Evolutionary conservation across 441 rosid genomes (phyloP).

Genomic region (Brassica balearica): DNA sequence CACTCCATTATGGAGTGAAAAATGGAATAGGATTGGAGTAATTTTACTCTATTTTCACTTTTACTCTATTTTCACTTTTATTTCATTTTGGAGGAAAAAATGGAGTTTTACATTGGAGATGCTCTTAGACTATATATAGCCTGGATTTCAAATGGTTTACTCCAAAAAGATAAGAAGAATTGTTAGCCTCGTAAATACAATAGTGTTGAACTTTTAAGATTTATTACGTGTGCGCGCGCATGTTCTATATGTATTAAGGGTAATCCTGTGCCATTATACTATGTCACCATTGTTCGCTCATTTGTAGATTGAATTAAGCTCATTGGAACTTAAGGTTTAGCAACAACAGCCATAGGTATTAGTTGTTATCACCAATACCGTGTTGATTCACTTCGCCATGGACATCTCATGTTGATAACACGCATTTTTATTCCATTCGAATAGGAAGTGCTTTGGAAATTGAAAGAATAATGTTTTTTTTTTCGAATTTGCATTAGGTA

Average conservation of each 20-base stretch:
- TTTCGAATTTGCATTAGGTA: background rate
- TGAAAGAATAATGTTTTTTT: background rate
- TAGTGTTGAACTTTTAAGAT: background rate
- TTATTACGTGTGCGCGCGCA: background rate
- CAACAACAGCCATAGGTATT: constrained; percentile 12
- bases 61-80: too few species aligned
- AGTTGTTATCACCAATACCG: constrained; percentile 35
- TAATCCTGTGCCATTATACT: background rate
- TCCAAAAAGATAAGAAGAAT: background rate
- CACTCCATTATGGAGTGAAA: too few species aligned
- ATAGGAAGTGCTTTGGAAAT: background rate
- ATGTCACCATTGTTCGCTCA: constrained; percentile 19
- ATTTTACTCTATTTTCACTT: too few species aligned
- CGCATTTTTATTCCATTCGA: background rate
- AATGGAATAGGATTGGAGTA: too few species aligned
- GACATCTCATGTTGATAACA: constrained; percentile 34
- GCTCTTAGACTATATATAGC: background rate
- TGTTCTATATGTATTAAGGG: background rate
- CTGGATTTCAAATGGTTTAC: background rate
- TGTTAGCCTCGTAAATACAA: background rate
- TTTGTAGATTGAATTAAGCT: constrained; percentile 5
- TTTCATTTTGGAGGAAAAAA: too few species aligned
- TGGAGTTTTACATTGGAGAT: background rate
- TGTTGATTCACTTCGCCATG: constrained; percentile 26
- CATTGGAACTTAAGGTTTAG: constrained; percentile 22